Evolutionary conservation across 305 asterid species (phyloP).

Genomic region (Ilex paraguariensis): DNA sequence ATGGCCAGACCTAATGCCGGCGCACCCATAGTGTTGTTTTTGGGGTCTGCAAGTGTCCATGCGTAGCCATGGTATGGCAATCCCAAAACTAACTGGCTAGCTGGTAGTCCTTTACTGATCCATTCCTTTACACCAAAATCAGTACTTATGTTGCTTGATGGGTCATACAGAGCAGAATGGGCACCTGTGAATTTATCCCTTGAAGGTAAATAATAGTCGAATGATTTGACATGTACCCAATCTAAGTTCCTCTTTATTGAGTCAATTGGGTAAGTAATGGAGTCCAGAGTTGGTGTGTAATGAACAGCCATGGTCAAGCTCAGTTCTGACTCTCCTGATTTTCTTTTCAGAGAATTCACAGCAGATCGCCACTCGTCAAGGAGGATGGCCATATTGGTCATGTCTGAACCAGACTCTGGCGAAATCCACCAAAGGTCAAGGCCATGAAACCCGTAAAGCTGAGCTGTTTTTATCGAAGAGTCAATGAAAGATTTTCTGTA

Average conservation of each 20-base stretch:
- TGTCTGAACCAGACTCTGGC: constrained; percentile 15
- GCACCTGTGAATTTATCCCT: constrained; percentile 17
- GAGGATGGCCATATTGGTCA: constrained; percentile 20
- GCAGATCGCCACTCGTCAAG: constrained; percentile 28
- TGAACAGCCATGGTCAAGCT: constrained; percentile 23
- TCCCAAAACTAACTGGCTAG: constrained; percentile 26
- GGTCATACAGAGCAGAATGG: constrained; percentile 32
- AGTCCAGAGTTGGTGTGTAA: constrained; percentile 16
- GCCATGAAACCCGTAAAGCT: constrained; percentile 25
- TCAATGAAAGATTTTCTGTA: constrained; percentile 19
- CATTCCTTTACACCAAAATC: constrained; percentile 31
- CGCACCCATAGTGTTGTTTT: background rate
- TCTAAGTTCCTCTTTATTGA: constrained; percentile 22
- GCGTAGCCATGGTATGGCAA: constrained; percentile 42
- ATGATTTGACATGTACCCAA: constrained; percentile 25
- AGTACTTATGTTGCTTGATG: constrained; percentile 23
- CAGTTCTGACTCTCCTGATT: background rate
- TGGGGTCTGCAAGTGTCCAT: constrained; percentile 32
- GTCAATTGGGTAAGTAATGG: constrained; percentile 19
- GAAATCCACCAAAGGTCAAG: constrained; percentile 8
- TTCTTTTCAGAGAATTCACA: constrained; percentile 10
- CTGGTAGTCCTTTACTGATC: constrained; percentile 30
- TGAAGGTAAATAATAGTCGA: constrained; percentile 21
- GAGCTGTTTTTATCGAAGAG: constrained; percentile 19
- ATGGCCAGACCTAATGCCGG: background rate